Evolutionary conservation across 306 rosid genomes (phyloP).

Genomic region (Delonix regia): DNA sequence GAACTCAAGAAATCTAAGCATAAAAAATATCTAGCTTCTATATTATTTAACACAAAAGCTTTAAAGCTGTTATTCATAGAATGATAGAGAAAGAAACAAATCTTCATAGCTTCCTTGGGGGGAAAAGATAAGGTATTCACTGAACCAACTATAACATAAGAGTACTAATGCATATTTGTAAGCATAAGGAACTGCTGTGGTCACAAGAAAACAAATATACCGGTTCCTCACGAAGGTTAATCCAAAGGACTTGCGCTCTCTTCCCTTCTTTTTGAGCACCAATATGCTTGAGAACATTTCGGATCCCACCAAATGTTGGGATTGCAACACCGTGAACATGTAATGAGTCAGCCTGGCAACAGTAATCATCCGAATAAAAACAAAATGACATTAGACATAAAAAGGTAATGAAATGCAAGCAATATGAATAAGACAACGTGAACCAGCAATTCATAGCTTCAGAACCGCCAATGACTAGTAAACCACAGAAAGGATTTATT

Average conservation of each 20-base stretch:
- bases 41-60: neutral
- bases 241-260: conserved; percentile 70
- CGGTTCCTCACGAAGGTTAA: conserved; percentile 93
- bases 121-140: neutral
- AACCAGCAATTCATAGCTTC: neutral
- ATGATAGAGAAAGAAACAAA: neutral
- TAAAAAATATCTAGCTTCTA: neutral
- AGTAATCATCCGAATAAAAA: neutral
- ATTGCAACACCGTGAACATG: conserved; percentile 93
- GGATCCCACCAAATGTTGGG: conserved; percentile 77
- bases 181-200: neutral
- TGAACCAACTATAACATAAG: neutral
- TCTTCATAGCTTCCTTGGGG: neutral
- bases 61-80: neutral
- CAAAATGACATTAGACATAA: neutral
- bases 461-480: neutral
- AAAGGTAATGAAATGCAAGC: neutral
- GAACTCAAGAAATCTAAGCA: neutral
- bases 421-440: neutral
- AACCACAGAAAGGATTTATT: neutral
- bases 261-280: conserved; percentile 61
- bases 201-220: conserved; percentile 38
- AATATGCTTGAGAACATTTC: conserved; percentile 79
- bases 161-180: neutral
- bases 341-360: conserved; percentile 62